Base-by-base conservation (phyloP, 352 stramenopile genomes). In the Phytopythium sindhum region DNA sequence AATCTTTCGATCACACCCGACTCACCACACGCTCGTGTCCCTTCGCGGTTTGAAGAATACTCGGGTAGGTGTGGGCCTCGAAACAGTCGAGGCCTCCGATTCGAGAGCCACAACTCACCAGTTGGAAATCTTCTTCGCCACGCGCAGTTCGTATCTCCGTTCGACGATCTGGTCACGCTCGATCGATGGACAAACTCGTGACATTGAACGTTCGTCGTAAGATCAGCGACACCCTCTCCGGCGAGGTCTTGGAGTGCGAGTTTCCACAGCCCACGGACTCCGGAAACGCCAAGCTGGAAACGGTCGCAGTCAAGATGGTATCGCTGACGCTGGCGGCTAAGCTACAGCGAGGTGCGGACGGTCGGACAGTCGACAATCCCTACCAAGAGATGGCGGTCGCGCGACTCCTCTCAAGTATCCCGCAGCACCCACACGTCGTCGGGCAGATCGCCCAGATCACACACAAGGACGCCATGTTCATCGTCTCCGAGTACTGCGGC, bases 361-460 rank as follows among this genome's bases (percentile, higher is more conserved):
- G 28, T 11, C 26, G 52, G 29, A 44, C 52, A 11, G 35, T 58
- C 1, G 52, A 58, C 19, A 28, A 29, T 19, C 52, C 52, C 6
- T 29, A 14, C 19, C 29, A 21, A 31, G 52, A 58, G 21, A 28
- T 31, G 3, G 31, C 31, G 29, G 29, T 45, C 14, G 52, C 19
- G 1, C 52, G 21, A 4, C 31, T 42, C 1, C 31, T 58, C 4
- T 45, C 29, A 21, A 29, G 4, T 2, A 5, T 10, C 4, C 29
- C 29, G 14, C 64, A 63, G 5, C 80, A 88, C 61, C 55, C 69
- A 4, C 67, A 91, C 58, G 35, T 89, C 29, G 70, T 86, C 7
- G 53, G 73, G 41, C 81, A 86, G 51, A 53, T 72, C 19, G 69
- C 81, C 60, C 72, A 84, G 53, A 80, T 89, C 52, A 66, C 78